A percentile compares a stretch with the other conserved stretches of the same genome.
Evolutionary conservation across 2,329 filamentous ascomycete species (phyloP).

Genomic region (Beauveria sp.): DNA sequence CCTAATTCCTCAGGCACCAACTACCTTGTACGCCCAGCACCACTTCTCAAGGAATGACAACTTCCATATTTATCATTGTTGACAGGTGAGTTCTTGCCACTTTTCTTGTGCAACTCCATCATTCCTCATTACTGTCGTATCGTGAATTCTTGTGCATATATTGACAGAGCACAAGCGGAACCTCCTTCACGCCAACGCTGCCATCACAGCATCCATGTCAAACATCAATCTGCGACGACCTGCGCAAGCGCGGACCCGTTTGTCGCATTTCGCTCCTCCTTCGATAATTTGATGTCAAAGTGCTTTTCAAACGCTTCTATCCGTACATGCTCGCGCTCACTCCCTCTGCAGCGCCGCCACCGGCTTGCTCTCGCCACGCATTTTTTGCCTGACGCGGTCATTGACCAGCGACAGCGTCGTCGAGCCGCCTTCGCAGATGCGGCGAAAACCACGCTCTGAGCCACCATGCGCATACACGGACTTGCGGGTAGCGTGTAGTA

Average conservation of each 20-base stretch:
- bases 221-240: background rate
- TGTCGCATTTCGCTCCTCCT: background rate
- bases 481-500: conserved; percentile 5
- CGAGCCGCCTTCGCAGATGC: background rate
- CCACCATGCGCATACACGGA: background rate
- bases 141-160: too few species aligned
- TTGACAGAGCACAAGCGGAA: background rate
- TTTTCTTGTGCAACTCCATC: too few species aligned
- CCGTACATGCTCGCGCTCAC: background rate
- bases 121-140: background rate
- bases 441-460: conserved; percentile 1
- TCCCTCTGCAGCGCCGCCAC: conserved; percentile 1
- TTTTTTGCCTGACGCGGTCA: background rate
- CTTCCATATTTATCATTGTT: too few species aligned
- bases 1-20: background rate
- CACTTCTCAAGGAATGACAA: background rate
- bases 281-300: background rate
- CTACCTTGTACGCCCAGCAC: background rate
- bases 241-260: background rate
- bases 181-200: background rate
- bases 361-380: background rate
- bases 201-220: background rate
- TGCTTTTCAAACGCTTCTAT: background rate
- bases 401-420: background rate
- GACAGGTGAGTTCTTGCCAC: too few species aligned